phyloP scores from a whole-genome alignment of 2,329 filamentous ascomycete species.

The Neonectria hederae region DNA sequence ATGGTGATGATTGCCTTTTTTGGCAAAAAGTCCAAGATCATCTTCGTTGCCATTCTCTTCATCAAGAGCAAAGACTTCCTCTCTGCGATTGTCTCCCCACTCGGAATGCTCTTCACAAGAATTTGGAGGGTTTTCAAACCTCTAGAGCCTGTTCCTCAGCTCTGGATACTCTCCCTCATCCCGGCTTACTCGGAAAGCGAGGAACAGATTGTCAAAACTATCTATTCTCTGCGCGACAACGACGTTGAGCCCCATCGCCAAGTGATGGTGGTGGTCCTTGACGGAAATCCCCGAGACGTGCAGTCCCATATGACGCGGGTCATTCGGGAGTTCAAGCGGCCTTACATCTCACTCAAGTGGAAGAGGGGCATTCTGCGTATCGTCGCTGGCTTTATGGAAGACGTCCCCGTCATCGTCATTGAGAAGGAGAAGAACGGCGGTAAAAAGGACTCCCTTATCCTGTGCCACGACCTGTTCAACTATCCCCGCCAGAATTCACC shows the following conservation, averaged over 20 bases:
- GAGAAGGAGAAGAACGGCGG: constrained; percentile 38
- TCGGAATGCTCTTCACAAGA: constrained; percentile 15
- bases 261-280: constrained; percentile 35
- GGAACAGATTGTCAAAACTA: constrained; percentile 38
- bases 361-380: constrained; percentile 31
- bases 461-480: constrained; percentile 37
- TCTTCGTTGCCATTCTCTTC: constrained; percentile 27
- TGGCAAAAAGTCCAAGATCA: constrained; percentile 31
- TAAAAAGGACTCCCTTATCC: constrained; percentile 34
- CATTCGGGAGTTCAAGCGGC: constrained; percentile 25
- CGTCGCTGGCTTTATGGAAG: constrained; percentile 33
- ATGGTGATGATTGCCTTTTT: constrained; percentile 31
- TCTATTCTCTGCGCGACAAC: constrained; percentile 34
- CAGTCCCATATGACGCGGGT: constrained; percentile 33
- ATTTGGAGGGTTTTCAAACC: constrained; percentile 21
- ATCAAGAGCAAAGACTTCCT: constrained; percentile 39
- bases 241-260: constrained; percentile 35
- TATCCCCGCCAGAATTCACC: constrained; percentile 30
- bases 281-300: constrained; percentile 34
- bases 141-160: constrained; percentile 4
- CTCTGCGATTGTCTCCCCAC: constrained; percentile 28
- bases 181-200: constrained; percentile 38
- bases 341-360: constrained; percentile 35
- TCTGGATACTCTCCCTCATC: constrained; percentile 35
- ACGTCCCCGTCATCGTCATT: constrained; percentile 35